These are phyloP conservation scores for Marasmius fiardii DNA, from an alignment of 1,284 basidiomycete species.

Conservation along the genomic window DNA sequence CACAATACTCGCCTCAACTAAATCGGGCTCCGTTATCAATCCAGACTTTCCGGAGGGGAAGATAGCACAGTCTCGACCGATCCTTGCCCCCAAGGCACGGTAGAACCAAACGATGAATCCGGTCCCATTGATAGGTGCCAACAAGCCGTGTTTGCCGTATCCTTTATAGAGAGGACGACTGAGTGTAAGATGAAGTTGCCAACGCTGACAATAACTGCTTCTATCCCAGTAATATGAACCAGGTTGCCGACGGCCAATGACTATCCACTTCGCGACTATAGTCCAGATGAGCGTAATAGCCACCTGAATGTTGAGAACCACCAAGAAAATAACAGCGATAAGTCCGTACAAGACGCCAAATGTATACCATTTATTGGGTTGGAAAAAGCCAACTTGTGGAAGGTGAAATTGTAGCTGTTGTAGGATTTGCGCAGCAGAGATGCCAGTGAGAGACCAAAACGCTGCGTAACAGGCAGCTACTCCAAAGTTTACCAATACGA, in stretches of 20 bases:
- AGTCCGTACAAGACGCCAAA: conserved; percentile 34
- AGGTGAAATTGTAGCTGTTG: conserved; percentile 28
- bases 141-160: conserved; percentile 36
- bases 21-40: conserved; percentile 43
- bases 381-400: conserved; percentile 27
- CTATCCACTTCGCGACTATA: conserved; percentile 36
- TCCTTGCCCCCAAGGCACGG: conserved; percentile 36
- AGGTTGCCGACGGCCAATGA: conserved; percentile 34
- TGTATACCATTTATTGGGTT: conserved; percentile 29
- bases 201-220: conserved; percentile 43
- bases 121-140: conserved; percentile 34
- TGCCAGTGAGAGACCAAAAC: conserved; percentile 40
- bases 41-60: conserved; percentile 36
- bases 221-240: conserved; percentile 41
- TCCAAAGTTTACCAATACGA: conserved; percentile 33
- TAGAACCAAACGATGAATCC: conserved; percentile 42
- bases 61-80: conserved; percentile 37
- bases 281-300: conserved; percentile 33
- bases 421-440: conserved; percentile 35
- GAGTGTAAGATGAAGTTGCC: conserved; percentile 39
- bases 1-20: conserved; percentile 30
- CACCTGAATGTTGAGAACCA: conserved; percentile 33
- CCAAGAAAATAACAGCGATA: conserved; percentile 33
- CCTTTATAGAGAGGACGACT: conserved; percentile 33
- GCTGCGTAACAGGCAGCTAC: conserved; percentile 31